Base-by-base conservation (phyloP, 768 basidiomycete species). In the Coprinopsis strossmayeri region DNA sequence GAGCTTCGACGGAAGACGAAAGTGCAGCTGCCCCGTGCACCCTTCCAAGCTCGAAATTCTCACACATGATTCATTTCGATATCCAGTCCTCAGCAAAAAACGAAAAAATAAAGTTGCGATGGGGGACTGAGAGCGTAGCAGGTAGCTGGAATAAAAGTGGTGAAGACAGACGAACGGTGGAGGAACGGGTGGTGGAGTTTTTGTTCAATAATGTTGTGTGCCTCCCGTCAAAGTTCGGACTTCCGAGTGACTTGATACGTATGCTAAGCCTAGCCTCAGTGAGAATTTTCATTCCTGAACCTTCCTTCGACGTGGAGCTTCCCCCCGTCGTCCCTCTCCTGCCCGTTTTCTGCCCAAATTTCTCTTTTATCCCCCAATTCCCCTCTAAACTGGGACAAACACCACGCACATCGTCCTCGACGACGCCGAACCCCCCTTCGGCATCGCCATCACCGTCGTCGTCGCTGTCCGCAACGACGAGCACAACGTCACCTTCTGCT, bases 251-350 rank as follows among this genome's bases (percentile, higher is more conserved):
- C 20, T 26, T 42, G 40, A 42, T 26, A 24, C 24, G 40, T 23
- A 23, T 42, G 40, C 21, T 42, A 26, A 23, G 40, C 21, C 21
- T 9, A 12, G 17, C 7, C 10, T 23, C 18, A 18, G 9, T 42
- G 40, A 42, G 30, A 46, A 46, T 24, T 35, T 35, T 34, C 28
- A 34, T 24, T 24, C 28, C 28, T 24, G 21, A 37, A 30, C 23
- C 45, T 34, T 46, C 32, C 45, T 34, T 34, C 34, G 28, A 46
- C 45, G 28, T 34, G 40, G 40, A 34, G 28, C 45, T 46, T 27
- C 30, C 45, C 45, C 15, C 45, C 21, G 5, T 17, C 45, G 18
- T 34, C 34, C 32, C 45, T 20, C 23, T 34, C 21, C 18, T 23
- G 18, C 32, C 21, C 45, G 15, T 25, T 24, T 35, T 30, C 23